Evolutionary conservation across 202 grass and related monocot genomes (phyloP).

Genomic region (Schoenoplectus triqueter): DNA sequence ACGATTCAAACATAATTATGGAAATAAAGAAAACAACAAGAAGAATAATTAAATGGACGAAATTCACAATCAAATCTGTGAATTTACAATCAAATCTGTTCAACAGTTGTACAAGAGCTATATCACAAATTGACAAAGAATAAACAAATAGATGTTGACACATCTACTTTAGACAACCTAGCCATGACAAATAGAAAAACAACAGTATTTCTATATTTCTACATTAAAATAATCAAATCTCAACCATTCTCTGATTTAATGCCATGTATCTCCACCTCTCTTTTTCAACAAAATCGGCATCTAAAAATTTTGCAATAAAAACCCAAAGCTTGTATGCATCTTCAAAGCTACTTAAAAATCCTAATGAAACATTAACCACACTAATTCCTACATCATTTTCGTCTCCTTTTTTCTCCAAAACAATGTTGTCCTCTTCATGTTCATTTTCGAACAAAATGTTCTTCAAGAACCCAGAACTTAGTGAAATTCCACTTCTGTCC

Average conservation of each 20-base stretch:
- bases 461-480: constrained; percentile 72
- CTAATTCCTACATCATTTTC: constrained; percentile 56
- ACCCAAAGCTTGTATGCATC: constrained; percentile 88
- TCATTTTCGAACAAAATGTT: constrained; percentile 72
- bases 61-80: background rate
- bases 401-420: constrained; percentile 53
- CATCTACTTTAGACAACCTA: background rate
- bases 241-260: constrained; percentile 82
- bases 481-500: constrained; percentile 78
- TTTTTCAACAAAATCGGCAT: constrained; percentile 94
- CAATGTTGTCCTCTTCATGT: constrained; percentile 46
- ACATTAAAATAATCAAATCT: constrained; percentile 47
- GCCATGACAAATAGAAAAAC: background rate
- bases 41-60: background rate
- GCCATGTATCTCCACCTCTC: constrained; percentile 93
- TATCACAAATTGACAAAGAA: constrained; percentile 17
- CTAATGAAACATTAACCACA: constrained; percentile 79
- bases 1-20: too few relatives aligned
- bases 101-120: constrained; percentile 20
- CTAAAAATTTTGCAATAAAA: constrained; percentile 88
- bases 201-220: background rate
- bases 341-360: constrained; percentile 88
- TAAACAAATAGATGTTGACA: constrained; percentile 22
- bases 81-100: background rate
- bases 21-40: too few relatives aligned